phyloP scores from a whole-genome alignment of 257 asterid genomes.

The Nyctanthes arbortristis region DNA sequence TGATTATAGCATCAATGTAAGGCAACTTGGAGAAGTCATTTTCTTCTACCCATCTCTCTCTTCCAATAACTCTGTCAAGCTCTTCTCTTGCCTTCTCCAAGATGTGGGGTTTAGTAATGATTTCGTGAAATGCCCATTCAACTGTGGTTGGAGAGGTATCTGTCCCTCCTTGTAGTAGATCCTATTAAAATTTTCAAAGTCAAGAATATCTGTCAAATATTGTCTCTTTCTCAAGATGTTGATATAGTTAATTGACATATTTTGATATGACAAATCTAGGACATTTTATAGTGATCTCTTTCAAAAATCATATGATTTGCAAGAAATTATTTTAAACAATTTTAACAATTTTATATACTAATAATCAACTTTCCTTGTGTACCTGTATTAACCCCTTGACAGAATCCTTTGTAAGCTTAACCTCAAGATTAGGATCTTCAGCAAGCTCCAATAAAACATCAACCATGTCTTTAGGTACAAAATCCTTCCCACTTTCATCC shows the following conservation, averaged over 20 bases:
- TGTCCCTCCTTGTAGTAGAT: conserved; percentile 30
- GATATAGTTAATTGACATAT: too few relatives aligned
- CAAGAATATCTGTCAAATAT: too few relatives aligned
- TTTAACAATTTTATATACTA: too few relatives aligned
- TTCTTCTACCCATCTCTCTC: conserved; percentile 44
- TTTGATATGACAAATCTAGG: too few relatives aligned
- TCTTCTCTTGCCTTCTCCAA: too few relatives aligned
- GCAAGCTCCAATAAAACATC: conserved; percentile 34
- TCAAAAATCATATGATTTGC: too few relatives aligned
- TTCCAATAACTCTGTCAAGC: too few relatives aligned
- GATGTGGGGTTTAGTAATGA: conserved; percentile 26
- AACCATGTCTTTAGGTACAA: conserved; percentile 21
- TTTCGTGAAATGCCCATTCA: conserved; percentile 38
- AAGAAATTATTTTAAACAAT: too few relatives aligned
- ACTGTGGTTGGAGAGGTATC: conserved; percentile 32
- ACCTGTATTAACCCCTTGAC: conserved; percentile 47
- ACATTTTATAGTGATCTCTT: too few relatives aligned
- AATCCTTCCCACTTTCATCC: background rate
- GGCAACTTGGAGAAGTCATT: conserved; percentile 31
- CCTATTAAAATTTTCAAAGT: background rate
- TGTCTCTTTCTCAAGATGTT: too few relatives aligned
- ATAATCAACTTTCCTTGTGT: too few relatives aligned
- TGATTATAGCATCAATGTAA: conserved; percentile 38
- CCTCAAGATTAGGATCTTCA: conserved; percentile 38
- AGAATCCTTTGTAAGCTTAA: conserved; percentile 33